Conservation (phyloP, 192 early-diverging fungal species). For the Linnemannia hyalina region DNA sequence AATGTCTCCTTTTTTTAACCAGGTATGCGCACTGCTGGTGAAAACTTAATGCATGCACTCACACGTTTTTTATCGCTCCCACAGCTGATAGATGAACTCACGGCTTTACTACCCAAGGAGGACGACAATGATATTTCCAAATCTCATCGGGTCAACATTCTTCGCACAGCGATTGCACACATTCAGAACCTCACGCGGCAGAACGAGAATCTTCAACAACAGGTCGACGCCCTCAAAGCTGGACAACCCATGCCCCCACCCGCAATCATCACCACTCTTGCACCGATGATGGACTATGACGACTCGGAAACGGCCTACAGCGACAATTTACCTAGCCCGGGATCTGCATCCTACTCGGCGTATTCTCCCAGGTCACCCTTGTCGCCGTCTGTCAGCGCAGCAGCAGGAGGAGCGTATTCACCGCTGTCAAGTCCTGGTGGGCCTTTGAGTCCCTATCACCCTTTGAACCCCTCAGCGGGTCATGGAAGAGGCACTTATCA, state of each 20-base stretch:
- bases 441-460: neutral
- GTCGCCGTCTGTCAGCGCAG: conserved; percentile 2
- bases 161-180: conserved; percentile 61
- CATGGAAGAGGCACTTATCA: neutral
- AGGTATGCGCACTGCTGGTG: neutral
- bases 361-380: neutral
- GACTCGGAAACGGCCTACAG: conserved; percentile 5
- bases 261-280: conserved; percentile 30
- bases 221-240: conserved; percentile 20
- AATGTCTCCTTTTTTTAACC: neutral
- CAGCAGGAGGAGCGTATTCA: neutral
- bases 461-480: neutral
- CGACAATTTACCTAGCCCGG: neutral
- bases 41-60: neutral
- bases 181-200: conserved; percentile 72
- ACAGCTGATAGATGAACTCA: conserved; percentile 61
- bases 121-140: conserved; percentile 52
- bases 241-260: conserved; percentile 29
- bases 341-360: neutral
- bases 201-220: conserved; percentile 61
- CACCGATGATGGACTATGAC: conserved; percentile 17
- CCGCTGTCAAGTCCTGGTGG: conserved; percentile 11
- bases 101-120: conserved; percentile 52
- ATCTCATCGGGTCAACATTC: conserved; percentile 62
- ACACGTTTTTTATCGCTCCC: neutral